These are phyloP conservation scores for Aspergillus awamori DNA, from an alignment of 2,329 filamentous ascomycete species.

Conservation along the genomic window DNA sequence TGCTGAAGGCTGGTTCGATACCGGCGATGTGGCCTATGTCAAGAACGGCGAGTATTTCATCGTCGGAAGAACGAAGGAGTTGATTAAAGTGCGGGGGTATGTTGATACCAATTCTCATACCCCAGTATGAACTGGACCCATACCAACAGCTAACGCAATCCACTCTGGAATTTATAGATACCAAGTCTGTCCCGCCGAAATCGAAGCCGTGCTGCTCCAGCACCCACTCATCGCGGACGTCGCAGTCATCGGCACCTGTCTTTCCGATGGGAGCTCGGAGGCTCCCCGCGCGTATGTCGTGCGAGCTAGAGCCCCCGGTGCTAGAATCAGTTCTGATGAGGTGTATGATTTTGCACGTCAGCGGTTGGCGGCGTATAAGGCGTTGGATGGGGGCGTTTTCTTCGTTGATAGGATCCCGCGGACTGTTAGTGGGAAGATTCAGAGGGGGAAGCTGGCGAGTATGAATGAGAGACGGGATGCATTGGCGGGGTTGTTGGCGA, in stretches of 20 bases:
- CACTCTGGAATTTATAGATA: slow-evolving; percentile 26
- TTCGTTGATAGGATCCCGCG: slow-evolving; percentile 48
- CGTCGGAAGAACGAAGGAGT: slow-evolving; percentile 37
- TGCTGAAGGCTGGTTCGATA: slow-evolving; percentile 36
- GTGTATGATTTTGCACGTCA: slow-evolving; percentile 38
- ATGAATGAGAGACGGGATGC: slow-evolving; percentile 26
- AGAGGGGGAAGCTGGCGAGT: slow-evolving; percentile 28
- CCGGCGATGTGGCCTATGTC: slow-evolving; percentile 35
- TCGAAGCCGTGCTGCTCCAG: slow-evolving; percentile 43
- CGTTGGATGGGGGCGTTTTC: slow-evolving; percentile 43
- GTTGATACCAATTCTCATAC: background rate
- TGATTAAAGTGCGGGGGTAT: slow-evolving; percentile 44
- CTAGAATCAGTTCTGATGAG: slow-evolving; percentile 34
- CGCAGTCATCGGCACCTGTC: slow-evolving; percentile 43
- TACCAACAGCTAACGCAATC: background rate
- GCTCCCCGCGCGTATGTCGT: slow-evolving; percentile 48
- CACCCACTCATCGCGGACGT: slow-evolving; percentile 43
- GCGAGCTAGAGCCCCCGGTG: slow-evolving; percentile 9
- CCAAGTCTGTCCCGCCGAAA: slow-evolving; percentile 46
- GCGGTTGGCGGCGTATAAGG: slow-evolving; percentile 47
- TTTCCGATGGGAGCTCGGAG: slow-evolving; percentile 21
- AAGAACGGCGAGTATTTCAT: slow-evolving; percentile 32
- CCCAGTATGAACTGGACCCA: no score
- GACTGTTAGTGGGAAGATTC: slow-evolving; percentile 48
- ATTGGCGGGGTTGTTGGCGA: slow-evolving; percentile 11